A percentile compares a stretch with the other conserved stretches of the same genome.
phyloP scores from a whole-genome alignment of 2,329 filamentous ascomycete species.

The Alternaria brassicicola region DNA sequence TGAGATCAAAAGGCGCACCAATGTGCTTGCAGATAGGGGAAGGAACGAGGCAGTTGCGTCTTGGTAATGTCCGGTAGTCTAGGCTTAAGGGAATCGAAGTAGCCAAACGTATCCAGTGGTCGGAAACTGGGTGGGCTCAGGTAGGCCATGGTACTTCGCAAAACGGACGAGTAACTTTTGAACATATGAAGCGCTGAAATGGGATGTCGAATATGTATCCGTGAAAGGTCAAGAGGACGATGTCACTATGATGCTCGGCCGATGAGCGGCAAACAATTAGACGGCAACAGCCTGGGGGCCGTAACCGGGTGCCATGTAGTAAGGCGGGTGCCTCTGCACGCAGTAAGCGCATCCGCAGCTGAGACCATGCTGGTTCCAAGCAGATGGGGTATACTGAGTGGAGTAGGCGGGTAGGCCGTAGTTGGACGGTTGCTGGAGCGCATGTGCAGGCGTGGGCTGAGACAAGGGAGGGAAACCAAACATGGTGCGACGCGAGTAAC shows the following conservation, averaged over 20 bases:
- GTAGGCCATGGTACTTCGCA: constrained; percentile 18
- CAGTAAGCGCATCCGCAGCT: constrained; percentile 50
- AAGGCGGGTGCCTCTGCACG: constrained; percentile 45
- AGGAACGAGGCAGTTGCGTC: constrained; percentile 34
- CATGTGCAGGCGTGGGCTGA: constrained; percentile 47
- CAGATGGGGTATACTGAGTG: constrained; percentile 44
- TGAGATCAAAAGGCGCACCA: constrained; percentile 45
- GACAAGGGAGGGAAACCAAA: constrained; percentile 49
- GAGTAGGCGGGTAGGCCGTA: constrained; percentile 44
- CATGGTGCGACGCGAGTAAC: constrained; percentile 51
- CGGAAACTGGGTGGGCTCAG: constrained; percentile 17
- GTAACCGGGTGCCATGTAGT: constrained; percentile 49
- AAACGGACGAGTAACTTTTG: constrained; percentile 41
- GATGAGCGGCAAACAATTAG: constrained; percentile 14
- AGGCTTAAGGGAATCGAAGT: constrained; percentile 26
- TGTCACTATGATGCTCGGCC: constrained; percentile 1
- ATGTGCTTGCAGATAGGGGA: constrained; percentile 47
- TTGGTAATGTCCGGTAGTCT: constrained; percentile 26
- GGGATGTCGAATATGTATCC: constrained; percentile 35
- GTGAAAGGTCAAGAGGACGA: constrained; percentile 16
- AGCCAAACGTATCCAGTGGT: constrained; percentile 27
- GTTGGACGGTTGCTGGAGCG: constrained; percentile 50
- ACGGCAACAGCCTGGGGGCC: constrained; percentile 49
- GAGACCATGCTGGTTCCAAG: constrained; percentile 47
- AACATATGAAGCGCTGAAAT: constrained; percentile 42